Percentiles rank a stretch among this genome's conserved stretches.
phyloP scores from a whole-genome alignment of 352 stramenopile genomes.

The Globisporangium mamillatum region DNA sequence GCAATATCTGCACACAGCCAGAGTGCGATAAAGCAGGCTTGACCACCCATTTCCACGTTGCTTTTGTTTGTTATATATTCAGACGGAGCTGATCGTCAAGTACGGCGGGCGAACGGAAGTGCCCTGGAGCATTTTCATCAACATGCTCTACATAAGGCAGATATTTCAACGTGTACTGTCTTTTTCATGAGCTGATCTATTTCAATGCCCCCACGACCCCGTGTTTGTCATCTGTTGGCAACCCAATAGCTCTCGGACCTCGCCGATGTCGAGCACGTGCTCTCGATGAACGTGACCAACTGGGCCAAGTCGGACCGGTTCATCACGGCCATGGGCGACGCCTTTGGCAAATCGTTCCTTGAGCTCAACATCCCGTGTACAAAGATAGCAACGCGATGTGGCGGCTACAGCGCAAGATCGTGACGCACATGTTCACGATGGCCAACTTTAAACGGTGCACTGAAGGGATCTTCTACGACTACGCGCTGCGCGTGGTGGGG shows the following conservation, averaged over 20 bases:
- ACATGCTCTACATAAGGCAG: background rate
- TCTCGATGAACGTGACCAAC: conserved; percentile 22
- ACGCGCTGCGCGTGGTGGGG: background rate
- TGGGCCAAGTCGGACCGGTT: conserved; percentile 22
- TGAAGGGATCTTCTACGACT: conserved; percentile 5
- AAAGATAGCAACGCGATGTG: conserved; percentile 24
- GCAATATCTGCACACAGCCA: background rate
- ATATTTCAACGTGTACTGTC: background rate
- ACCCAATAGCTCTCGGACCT: background rate
- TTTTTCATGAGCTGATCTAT: background rate
- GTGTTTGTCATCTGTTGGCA: background rate
- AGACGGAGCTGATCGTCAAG: background rate
- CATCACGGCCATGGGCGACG: conserved; percentile 8
- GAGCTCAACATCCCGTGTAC: conserved; percentile 17
- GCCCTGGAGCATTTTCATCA: background rate
- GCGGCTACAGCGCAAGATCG: conserved; percentile 38
- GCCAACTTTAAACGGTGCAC: conserved; percentile 8
- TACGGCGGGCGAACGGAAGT: background rate
- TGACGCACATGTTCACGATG: conserved; percentile 57
- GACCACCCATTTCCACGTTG: no score
- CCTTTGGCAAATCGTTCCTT: conserved; percentile 14
- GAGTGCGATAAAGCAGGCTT: background rate
- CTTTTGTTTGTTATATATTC: background rate
- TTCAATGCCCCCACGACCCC: background rate
- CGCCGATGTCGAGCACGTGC: conserved; percentile 21